Percentiles rank a stretch among this genome's conserved stretches.
phyloP scores from a whole-genome alignment of 768 basidiomycete species.

The Phaeotremella skinneri region DNA sequence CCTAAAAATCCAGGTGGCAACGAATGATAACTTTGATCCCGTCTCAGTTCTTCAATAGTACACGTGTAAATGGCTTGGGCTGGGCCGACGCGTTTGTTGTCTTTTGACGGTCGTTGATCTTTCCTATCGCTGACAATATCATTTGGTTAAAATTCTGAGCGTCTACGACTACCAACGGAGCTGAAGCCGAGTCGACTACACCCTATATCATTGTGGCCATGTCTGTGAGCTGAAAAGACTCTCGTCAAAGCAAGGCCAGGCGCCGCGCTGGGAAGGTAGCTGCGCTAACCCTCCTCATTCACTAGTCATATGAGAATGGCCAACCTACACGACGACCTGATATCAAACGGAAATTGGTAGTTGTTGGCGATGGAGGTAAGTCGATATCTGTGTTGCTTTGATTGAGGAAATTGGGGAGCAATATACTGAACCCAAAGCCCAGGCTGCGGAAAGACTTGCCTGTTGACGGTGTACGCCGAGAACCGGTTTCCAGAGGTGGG shows the following conservation, averaged over 20 bases:
- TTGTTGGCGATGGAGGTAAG: slow-evolving; percentile 50
- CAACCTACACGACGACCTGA: slow-evolving; percentile 38
- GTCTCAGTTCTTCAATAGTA: not conserved
- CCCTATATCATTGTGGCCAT: too few relatives aligned
- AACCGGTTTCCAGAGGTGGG: slow-evolving; percentile 49
- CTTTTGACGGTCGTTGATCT: not conserved
- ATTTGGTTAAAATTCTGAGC: too few relatives aligned
- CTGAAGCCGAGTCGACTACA: too few relatives aligned
- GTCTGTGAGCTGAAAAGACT: too few relatives aligned
- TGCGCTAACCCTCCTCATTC: not conserved
- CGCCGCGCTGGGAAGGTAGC: too few relatives aligned
- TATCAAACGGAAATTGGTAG: slow-evolving; percentile 47
- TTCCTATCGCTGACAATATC: not conserved
- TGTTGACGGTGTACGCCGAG: slow-evolving; percentile 51
- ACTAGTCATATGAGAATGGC: slow-evolving; percentile 1
- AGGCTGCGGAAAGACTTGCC: slow-evolving; percentile 52
- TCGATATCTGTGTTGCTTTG: not conserved
- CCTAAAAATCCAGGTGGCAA: not conserved
- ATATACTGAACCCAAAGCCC: slow-evolving; percentile 4
- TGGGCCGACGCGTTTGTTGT: not conserved
- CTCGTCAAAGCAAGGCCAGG: too few relatives aligned
- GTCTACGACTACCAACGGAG: too few relatives aligned
- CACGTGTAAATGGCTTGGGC: not conserved
- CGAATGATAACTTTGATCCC: not conserved
- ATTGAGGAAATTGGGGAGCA: not conserved